A percentile compares a stretch with the other conserved stretches of the same genome.
Conservation (phyloP, 345 rosid species). For the Arabidopsis thaliana region DNA sequence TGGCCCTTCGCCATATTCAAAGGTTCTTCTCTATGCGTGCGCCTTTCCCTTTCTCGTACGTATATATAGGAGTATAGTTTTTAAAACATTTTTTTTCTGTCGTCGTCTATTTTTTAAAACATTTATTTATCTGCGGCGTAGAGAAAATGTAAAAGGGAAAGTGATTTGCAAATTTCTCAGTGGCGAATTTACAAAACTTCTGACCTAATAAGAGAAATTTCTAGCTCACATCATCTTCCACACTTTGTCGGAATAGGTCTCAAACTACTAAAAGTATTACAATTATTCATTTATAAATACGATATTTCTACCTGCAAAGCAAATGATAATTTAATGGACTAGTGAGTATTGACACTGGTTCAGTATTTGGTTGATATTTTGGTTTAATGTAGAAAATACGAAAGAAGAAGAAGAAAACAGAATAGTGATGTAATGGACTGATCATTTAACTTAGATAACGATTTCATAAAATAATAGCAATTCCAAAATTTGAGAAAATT, state of each 20-base stretch:
- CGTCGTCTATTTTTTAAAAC: neutral
- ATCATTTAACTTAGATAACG: neutral
- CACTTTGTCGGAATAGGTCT: conserved; percentile 31
- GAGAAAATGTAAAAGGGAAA: conserved; percentile 4
- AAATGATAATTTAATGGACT: neutral
- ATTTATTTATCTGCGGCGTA: conserved; percentile 7
- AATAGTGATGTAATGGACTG: neutral
- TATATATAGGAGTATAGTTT: neutral
- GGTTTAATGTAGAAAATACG: neutral
- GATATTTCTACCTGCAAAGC: neutral
- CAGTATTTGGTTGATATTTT: conserved; percentile 10
- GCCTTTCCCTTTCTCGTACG: neutral
- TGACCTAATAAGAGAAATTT: conserved; percentile 32
- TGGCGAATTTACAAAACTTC: conserved; percentile 29
- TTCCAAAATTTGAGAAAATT: neutral
- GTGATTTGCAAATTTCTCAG: conserved; percentile 21
- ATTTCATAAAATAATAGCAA: neutral
- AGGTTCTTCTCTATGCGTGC: conserved; percentile 32
- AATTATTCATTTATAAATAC: neutral
- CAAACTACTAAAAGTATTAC: conserved; percentile 34
- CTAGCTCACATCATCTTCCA: conserved; percentile 36
- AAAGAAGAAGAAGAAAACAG: neutral
- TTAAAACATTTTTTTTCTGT: neutral
- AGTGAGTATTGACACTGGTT: neutral
- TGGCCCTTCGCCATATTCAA: conserved; percentile 43